A percentile compares a stretch with the other conserved stretches of the same genome.
phyloP scores from a whole-genome alignment of 768 basidiomycete genomes.

The Nidularia pulvinata region DNA sequence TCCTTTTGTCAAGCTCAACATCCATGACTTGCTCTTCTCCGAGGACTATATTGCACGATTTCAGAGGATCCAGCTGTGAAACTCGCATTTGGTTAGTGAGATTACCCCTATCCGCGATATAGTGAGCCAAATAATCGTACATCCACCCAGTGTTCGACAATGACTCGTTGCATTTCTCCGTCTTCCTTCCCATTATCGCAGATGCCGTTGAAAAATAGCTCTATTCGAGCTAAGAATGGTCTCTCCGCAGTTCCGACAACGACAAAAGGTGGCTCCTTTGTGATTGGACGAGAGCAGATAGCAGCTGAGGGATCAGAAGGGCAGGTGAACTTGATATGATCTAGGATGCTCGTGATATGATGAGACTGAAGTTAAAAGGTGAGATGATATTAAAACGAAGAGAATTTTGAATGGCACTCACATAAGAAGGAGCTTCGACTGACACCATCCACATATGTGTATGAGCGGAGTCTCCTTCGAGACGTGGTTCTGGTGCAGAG shows the following conservation, averaged over 20 bases:
- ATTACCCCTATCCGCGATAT: too few species aligned
- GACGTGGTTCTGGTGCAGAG: constrained; percentile 4
- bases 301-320: constrained; percentile 13
- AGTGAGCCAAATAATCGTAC: constrained; percentile 20
- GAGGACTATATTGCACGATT: constrained; percentile 22
- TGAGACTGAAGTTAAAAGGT: constrained; percentile 20
- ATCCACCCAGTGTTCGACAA: constrained; percentile 57
- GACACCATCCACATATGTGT: constrained; percentile 59
- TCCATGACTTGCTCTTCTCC: constrained; percentile 56
- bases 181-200: constrained; percentile 9
- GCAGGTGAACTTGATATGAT: constrained; percentile 31
- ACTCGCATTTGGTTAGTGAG: background rate
- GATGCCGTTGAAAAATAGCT: constrained; percentile 41
- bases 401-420: constrained; percentile 15
- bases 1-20: constrained; percentile 48
- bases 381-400: background rate
- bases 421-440: constrained; percentile 52
- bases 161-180: constrained; percentile 28
- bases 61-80: constrained; percentile 39
- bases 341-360: constrained; percentile 44
- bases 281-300: constrained; percentile 10
- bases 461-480: constrained; percentile 15
- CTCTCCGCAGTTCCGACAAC: constrained; percentile 37
- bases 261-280: constrained; percentile 39
- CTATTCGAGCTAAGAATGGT: constrained; percentile 47